These are phyloP conservation scores for Curvularia sp. DNA, from an alignment of 2,329 filamentous ascomycete species.

Conservation along the genomic window DNA sequence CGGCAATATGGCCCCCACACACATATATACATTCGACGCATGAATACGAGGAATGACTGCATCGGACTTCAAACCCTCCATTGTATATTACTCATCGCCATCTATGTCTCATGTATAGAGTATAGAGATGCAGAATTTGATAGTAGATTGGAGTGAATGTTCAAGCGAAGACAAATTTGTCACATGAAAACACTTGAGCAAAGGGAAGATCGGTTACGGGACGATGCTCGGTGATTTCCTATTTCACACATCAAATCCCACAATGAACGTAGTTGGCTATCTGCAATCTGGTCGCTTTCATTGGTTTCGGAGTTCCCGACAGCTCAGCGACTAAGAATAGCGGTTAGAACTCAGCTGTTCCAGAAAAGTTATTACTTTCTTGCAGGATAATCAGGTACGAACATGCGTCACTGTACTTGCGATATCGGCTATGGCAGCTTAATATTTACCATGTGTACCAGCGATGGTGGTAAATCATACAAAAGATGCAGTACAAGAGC, in stretches of 20 bases:
- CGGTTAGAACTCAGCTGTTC: background rate
- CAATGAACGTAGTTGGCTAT: background rate
- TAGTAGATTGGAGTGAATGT: background rate
- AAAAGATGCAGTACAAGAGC: background rate
- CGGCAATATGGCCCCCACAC: background rate
- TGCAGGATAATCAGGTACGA: background rate
- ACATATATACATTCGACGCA: background rate
- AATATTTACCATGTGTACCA: background rate
- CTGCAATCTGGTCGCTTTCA: background rate
- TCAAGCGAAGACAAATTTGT: slow-evolving; percentile 11
- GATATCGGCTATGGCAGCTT: background rate
- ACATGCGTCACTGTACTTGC: background rate
- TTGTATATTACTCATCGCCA: background rate
- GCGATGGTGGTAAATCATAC: background rate
- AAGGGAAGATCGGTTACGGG: slow-evolving; percentile 7
- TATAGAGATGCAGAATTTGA: background rate
- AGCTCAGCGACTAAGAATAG: background rate
- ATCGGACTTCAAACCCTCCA: background rate
- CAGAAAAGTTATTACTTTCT: background rate
- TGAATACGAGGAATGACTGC: background rate
- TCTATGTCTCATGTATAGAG: background rate
- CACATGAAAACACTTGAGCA: slow-evolving; percentile 17
- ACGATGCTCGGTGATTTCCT: background rate
- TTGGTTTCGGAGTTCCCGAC: background rate
- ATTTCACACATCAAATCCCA: background rate